A percentile compares a stretch with the other conserved stretches of the same genome.
Evolutionary conservation across 2,329 filamentous ascomycete species (phyloP).

Genomic region (Alternaria brassicicola): DNA sequence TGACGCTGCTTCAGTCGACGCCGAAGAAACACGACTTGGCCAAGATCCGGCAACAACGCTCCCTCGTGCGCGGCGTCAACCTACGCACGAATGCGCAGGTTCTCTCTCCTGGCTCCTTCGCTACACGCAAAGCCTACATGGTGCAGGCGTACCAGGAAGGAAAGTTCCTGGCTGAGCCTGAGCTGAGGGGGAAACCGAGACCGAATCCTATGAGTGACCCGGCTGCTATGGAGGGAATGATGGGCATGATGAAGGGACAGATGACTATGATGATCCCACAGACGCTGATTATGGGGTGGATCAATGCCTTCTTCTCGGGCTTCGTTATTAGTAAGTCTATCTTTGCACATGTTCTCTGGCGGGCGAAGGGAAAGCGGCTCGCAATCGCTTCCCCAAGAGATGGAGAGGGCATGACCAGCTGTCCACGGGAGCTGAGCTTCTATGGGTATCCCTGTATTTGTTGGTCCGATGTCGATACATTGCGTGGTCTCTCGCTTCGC

Average conservation of each 20-base stretch:
- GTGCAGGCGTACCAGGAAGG: constrained; percentile 83
- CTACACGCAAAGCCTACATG: constrained; percentile 78
- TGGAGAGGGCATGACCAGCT: background rate
- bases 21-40: constrained; percentile 82
- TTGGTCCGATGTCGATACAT: background rate
- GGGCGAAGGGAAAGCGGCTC: background rate
- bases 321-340: constrained; percentile 85
- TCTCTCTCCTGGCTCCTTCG: constrained; percentile 78
- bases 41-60: constrained; percentile 81
- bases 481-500: constrained; percentile 3
- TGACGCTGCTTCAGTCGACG: constrained; percentile 82
- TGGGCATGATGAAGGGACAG: constrained; percentile 99
- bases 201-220: constrained; percentile 96
- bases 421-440: background rate
- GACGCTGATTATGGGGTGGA: constrained; percentile 99
- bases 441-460: background rate
- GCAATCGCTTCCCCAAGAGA: background rate
- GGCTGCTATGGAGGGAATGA: constrained; percentile 98
- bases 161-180: constrained; percentile 86
- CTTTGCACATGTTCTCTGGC: background rate
- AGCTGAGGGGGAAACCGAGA: constrained; percentile 81
- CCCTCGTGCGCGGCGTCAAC: constrained; percentile 81
- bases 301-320: constrained; percentile 97
- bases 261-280: constrained; percentile 99
- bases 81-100: constrained; percentile 82